A percentile compares a stretch with the other conserved stretches of the same genome.
Evolutionary conservation across 2,329 filamentous ascomycete species (phyloP).

Genomic region (Colletotrichum endophyticum): DNA sequence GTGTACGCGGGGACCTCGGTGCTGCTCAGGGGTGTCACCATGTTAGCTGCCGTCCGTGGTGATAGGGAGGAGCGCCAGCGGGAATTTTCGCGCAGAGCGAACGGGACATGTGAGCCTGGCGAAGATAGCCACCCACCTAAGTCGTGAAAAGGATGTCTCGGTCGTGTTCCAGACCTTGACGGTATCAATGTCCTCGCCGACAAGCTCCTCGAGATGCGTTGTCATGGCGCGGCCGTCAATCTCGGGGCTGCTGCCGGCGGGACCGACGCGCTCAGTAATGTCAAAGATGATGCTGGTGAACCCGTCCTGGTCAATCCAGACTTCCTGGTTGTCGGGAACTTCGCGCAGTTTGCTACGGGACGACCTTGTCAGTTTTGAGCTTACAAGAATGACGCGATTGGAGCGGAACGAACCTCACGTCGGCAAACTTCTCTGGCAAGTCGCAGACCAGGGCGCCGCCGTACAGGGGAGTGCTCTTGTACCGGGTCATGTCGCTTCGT

Average conservation of each 20-base stretch:
- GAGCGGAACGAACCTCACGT: conserved; percentile 66
- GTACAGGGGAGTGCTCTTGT: conserved; percentile 66
- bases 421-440: conserved; percentile 70
- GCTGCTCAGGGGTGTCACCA: conserved; percentile 30
- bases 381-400: not conserved
- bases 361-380: not conserved
- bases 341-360: conserved; percentile 68
- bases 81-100: not conserved
- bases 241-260: conserved; percentile 56
- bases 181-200: conserved; percentile 66
- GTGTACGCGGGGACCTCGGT: conserved; percentile 67
- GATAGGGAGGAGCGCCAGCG: not conserved
- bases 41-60: conserved; percentile 12
- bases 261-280: conserved; percentile 80
- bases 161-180: conserved; percentile 72
- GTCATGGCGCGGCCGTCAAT: conserved; percentile 74
- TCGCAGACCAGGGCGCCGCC: conserved; percentile 75
- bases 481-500: conserved; percentile 52
- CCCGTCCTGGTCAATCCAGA: conserved; percentile 83
- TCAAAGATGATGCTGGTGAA: conserved; percentile 91
- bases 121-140: conserved; percentile 49
- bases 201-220: conserved; percentile 72
- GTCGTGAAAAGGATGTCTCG: conserved; percentile 60
- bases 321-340: conserved; percentile 88
- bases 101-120: not conserved